These are phyloP conservation scores for Huntiella decipiens DNA, from an alignment of 2,329 filamentous ascomycete species.

Conservation along the genomic window DNA sequence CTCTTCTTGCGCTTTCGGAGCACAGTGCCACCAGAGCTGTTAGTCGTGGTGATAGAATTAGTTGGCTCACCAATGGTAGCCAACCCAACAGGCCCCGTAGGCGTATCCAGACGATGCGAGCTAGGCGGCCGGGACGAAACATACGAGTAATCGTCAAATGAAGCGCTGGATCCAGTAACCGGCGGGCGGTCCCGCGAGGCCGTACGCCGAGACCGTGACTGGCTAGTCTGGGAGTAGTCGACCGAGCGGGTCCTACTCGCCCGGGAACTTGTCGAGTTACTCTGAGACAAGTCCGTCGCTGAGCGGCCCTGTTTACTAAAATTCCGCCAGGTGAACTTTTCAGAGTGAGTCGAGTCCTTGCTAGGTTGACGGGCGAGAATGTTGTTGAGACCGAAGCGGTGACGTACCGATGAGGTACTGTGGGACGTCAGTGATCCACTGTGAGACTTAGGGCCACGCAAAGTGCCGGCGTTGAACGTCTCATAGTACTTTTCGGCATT, in stretches of 20 bases:
- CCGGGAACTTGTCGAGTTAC: constrained; percentile 11
- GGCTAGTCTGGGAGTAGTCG: constrained; percentile 29
- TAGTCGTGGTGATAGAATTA: constrained; percentile 18
- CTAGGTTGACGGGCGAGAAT: constrained; percentile 56
- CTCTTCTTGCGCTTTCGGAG: constrained; percentile 49
- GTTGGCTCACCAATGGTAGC: constrained; percentile 42
- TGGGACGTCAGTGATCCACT: constrained; percentile 56
- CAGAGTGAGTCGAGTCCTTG: constrained; percentile 24
- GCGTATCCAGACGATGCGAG: constrained; percentile 31
- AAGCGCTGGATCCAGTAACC: constrained; percentile 29
- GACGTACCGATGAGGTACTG: constrained; percentile 68
- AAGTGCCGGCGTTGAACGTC: constrained; percentile 28
- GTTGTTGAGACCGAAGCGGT: constrained; percentile 64
- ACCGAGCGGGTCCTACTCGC: constrained; percentile 54
- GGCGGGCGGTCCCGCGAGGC: constrained; percentile 41
- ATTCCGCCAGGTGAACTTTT: constrained; percentile 58
- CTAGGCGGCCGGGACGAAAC: constrained; percentile 29
- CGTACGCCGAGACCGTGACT: constrained; percentile 25
- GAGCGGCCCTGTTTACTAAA: constrained; percentile 45
- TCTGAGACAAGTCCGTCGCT: constrained; percentile 10
- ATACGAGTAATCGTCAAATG: constrained; percentile 32
- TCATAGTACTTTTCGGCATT: constrained; percentile 30
- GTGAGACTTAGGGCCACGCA: constrained; percentile 40
- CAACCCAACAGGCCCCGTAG: constrained; percentile 22
- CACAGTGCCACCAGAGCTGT: constrained; percentile 18